Evolutionary conservation across 2,329 filamentous ascomycete genomes (phyloP), one percentile per base, ranked within the genome.

Genomic region (Pestalotiopsis sp.): DNA sequence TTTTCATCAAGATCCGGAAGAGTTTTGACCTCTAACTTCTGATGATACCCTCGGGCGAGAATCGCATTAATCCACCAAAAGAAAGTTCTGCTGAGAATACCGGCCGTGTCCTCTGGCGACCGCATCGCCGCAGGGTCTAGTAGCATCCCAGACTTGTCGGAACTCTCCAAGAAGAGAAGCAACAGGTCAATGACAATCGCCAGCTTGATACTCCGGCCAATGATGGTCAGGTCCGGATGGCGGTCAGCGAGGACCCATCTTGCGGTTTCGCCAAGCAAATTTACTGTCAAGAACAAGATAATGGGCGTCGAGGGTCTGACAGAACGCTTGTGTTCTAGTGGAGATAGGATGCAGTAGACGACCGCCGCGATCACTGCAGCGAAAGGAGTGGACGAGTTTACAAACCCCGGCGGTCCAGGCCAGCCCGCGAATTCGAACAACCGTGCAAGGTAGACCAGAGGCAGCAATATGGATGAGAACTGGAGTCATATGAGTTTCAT

Each of bases 21-120:
- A 5, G 74, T 71, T 10, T 73, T 59, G 4, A 66, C 58, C 2
- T 68, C 14, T 1, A 80, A 68, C 11, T 73, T 65, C 5, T 71
- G 73, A 1, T 61, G 70, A 61, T 79, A 79, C 1, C 78, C 79
- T 40, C 68, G 48, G 9, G 56, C 30, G 3, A 81, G 71, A 13
- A 80, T 67, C 1, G 72, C 72, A 24, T 76, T 75, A 22, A 80
- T 75, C 78, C 77, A 80, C 40, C 68, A 73, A 66, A 80, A 79
- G 24, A 79, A 71, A 0, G 70, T 68, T 56, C 71, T 71, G 26
- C 73, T 73, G 9, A 79, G 59, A 24, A 78, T 59, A 14, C 76
- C 68, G 4, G 71, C 67, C 9, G 64, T 69, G n/a, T 76, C 74
- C 64, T 79, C 78, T 1, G 74, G 71, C 6, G 77, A 73, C n/a